phyloP scores from a whole-genome alignment of 2,329 filamentous ascomycete species.

The Torrubiellomyces zombiae region DNA sequence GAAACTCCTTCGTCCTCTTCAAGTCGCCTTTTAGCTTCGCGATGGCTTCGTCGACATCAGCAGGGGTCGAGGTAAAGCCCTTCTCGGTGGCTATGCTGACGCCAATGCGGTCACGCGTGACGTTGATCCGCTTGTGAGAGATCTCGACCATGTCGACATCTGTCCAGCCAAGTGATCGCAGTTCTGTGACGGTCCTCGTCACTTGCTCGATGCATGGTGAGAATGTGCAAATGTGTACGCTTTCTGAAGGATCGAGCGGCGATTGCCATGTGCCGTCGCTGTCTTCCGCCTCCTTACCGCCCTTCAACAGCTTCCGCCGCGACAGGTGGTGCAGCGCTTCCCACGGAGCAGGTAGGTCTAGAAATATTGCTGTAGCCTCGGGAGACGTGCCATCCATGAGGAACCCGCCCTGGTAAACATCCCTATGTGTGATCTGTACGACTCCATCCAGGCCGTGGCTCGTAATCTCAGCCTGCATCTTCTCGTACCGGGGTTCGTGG shows the following conservation, averaged over 20 bases:
- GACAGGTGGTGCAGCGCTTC: conserved; percentile 62
- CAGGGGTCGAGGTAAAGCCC: conserved; percentile 52
- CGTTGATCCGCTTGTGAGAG: conserved; percentile 59
- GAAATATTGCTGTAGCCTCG: conserved; percentile 54
- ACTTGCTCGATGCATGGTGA: conserved; percentile 96
- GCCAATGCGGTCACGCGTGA: conserved; percentile 67
- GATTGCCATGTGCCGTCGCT: conserved; percentile 28
- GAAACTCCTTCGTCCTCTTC: conserved; percentile 47
- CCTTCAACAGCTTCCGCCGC: conserved; percentile 21
- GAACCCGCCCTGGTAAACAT: conserved; percentile 66
- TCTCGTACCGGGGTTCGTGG: conserved; percentile 53
- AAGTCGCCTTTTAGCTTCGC: conserved; percentile 58
- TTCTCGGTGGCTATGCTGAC: conserved; percentile 48
- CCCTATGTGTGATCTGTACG: conserved; percentile 59
- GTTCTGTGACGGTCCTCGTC: conserved; percentile 62
- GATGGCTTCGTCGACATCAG: conserved; percentile 66
- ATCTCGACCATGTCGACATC: conserved; percentile 92
- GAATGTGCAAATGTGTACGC: conserved; percentile 79
- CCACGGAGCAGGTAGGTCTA: conserved; percentile 72
- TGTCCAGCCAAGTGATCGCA: conserved; percentile 74
- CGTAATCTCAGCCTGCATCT: conserved; percentile 52
- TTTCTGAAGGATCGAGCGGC: conserved; percentile 52
- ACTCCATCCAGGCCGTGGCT: conserved; percentile 48
- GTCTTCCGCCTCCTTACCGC: conserved; percentile 8
- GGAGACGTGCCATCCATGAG: conserved; percentile 42